Evolutionary conservation across 2,329 filamentous ascomycete species (phyloP).

Genomic region (Ophiostoma sp.): DNA sequence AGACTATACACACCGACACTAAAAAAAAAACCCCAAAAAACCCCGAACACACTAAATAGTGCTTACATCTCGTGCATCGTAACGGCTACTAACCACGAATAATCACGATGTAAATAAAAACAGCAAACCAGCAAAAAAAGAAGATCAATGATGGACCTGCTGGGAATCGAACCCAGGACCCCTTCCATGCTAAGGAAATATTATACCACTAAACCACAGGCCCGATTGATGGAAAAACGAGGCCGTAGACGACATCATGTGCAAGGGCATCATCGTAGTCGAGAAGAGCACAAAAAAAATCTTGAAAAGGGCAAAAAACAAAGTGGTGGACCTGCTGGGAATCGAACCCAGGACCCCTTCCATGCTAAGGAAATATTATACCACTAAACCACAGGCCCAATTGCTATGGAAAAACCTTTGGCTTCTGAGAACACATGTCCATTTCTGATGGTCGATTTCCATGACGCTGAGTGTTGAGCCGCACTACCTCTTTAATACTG

Average conservation of each 20-base stretch:
- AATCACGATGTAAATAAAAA: not conserved
- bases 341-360: slow-evolving; percentile 1
- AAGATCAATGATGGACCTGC: not conserved
- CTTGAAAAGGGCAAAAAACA: not conserved
- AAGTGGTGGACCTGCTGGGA: not conserved
- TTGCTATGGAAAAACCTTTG: not conserved
- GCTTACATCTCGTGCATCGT: not conserved
- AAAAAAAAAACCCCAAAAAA: no score
- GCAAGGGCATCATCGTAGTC: no score
- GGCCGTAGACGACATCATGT: not conserved
- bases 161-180: slow-evolving; percentile 3
- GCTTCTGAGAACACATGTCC: not conserved
- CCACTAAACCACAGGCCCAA: not conserved
- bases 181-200: slow-evolving; percentile 2
- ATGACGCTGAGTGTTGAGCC: not conserved
- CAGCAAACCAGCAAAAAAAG: not conserved
- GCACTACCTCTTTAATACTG: not conserved
- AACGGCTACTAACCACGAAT: not conserved
- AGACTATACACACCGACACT: no score
- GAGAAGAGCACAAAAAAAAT: not conserved
- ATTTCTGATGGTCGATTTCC: not conserved
- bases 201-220: slow-evolving; percentile 4
- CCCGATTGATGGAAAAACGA: not conserved
- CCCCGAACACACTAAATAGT: no score
- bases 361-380: slow-evolving; percentile 2